phyloP scores from a whole-genome alignment of 169 alveolate species.

The Plasmodium coatneyi region DNA sequence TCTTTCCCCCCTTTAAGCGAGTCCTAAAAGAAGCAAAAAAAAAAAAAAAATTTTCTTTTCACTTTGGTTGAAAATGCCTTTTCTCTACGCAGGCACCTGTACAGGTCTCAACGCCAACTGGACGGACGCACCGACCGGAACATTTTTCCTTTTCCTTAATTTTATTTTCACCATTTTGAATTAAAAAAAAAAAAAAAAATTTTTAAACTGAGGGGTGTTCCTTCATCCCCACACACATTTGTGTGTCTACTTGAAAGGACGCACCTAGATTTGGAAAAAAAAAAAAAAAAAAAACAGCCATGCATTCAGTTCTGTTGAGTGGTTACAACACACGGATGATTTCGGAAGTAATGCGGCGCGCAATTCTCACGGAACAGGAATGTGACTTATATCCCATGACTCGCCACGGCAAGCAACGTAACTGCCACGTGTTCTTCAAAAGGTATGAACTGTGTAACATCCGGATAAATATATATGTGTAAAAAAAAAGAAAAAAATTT shows the following conservation, averaged over 20 bases:
- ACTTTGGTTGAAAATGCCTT: not conserved
- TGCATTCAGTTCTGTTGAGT: not conserved
- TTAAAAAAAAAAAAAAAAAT: not conserved
- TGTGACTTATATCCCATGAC: too few relatives aligned
- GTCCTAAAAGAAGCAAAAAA: not conserved
- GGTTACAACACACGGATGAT: not conserved
- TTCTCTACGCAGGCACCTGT: not conserved
- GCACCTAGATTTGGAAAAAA: not conserved
- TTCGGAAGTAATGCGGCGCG: not conserved
- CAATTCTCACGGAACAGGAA: too few relatives aligned
- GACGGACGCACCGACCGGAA: not conserved
- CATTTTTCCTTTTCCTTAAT: not conserved
- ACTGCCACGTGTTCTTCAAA: not conserved
- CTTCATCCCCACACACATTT: not conserved
- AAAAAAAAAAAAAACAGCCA: not conserved
- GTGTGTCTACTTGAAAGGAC: not conserved
- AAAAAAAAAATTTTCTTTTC: not conserved
- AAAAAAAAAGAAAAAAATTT: not conserved
- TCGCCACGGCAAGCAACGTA: too few relatives aligned
- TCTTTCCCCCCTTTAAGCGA: not conserved
- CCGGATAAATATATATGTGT: not conserved
- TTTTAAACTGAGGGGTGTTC: not conserved
- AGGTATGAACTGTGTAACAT: not conserved
- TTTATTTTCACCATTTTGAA: not conserved
- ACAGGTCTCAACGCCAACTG: not conserved